Evolutionary conservation across 2,329 filamentous ascomycete species (phyloP).

Genomic region (Exutisphaerella laricina): DNA sequence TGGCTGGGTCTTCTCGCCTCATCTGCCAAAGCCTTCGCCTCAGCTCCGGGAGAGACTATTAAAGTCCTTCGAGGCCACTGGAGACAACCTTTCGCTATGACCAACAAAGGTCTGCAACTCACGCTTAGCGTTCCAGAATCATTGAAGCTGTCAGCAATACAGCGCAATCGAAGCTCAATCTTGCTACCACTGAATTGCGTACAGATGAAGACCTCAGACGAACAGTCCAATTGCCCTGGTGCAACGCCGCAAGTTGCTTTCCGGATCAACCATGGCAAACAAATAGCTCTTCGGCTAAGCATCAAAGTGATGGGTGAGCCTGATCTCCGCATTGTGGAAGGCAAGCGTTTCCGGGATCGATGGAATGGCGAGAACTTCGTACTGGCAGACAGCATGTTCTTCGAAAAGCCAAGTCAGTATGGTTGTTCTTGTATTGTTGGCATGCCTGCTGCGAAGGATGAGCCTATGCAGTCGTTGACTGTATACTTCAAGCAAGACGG

Average conservation of each 20-base stretch:
- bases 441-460: slow-evolving; percentile 1
- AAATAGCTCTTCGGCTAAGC: slow-evolving; percentile 3
- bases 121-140: slow-evolving; percentile 3
- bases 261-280: slow-evolving; percentile 1
- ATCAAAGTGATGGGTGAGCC: slow-evolving; percentile 1
- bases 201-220: slow-evolving; percentile 1
- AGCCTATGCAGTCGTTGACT: slow-evolving; percentile 1
- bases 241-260: neutral
- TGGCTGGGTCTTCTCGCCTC: slow-evolving; percentile 4
- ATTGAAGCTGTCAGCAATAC: neutral
- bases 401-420: slow-evolving; percentile 5
- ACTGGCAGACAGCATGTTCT: slow-evolving; percentile 1
- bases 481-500: slow-evolving; percentile 4
- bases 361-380: neutral
- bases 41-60: neutral
- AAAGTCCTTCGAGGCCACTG: slow-evolving; percentile 1
- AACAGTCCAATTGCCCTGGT: neutral
- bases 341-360: neutral
- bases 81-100: slow-evolving; percentile 3
- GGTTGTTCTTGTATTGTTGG: slow-evolving; percentile 4
- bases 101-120: slow-evolving; percentile 6
- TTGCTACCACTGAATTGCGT: slow-evolving; percentile 6
- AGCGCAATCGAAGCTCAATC: neutral
- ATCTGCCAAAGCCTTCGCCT: slow-evolving; percentile 1
- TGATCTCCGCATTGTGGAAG: slow-evolving; percentile 6